These are phyloP conservation scores for Trapa incisa DNA, from an alignment of 345 rosid genomes.

Conservation along the genomic window DNA sequence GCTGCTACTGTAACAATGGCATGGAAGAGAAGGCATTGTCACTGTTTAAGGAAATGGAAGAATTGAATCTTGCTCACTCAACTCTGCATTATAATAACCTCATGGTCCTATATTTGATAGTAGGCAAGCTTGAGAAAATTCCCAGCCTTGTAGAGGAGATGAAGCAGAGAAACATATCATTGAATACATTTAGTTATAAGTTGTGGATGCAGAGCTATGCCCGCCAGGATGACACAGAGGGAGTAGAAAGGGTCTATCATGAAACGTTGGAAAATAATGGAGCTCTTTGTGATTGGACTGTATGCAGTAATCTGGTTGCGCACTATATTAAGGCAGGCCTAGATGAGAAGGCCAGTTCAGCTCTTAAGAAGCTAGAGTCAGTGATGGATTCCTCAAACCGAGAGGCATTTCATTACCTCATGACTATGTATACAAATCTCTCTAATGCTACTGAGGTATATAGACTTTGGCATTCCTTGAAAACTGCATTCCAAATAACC, in stretches of 20 bases:
- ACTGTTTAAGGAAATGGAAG: conserved; percentile 44
- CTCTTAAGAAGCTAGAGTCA: conserved; percentile 50
- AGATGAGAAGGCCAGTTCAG: conserved; percentile 49
- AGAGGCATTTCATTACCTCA: conserved; percentile 54
- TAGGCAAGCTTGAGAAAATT: conserved; percentile 50
- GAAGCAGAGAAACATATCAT: conserved; percentile 33
- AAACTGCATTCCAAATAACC: conserved; percentile 23
- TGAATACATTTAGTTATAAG: conserved; percentile 20
- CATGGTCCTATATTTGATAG: conserved; percentile 37
- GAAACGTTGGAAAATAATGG: conserved; percentile 27
- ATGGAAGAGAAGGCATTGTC: conserved; percentile 41
- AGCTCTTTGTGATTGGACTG: conserved; percentile 31
- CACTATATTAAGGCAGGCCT: conserved; percentile 49
- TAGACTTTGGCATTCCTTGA: conserved; percentile 48
- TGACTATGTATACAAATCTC: conserved; percentile 50
- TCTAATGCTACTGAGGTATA: conserved; percentile 39
- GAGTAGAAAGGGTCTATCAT: conserved; percentile 31
- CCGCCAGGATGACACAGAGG: conserved; percentile 34
- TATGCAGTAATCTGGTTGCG: conserved; percentile 40
- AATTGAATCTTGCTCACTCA: conserved; percentile 17
- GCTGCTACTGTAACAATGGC: conserved; percentile 41
- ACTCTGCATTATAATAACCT: conserved; percentile 42
- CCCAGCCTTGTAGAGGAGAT: conserved; percentile 30
- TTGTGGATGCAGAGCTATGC: conserved; percentile 55
- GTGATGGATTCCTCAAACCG: conserved; percentile 29